phyloP scores from a whole-genome alignment of 2,329 filamentous ascomycete species.

The Cladosporium austrohemisphaericum region DNA sequence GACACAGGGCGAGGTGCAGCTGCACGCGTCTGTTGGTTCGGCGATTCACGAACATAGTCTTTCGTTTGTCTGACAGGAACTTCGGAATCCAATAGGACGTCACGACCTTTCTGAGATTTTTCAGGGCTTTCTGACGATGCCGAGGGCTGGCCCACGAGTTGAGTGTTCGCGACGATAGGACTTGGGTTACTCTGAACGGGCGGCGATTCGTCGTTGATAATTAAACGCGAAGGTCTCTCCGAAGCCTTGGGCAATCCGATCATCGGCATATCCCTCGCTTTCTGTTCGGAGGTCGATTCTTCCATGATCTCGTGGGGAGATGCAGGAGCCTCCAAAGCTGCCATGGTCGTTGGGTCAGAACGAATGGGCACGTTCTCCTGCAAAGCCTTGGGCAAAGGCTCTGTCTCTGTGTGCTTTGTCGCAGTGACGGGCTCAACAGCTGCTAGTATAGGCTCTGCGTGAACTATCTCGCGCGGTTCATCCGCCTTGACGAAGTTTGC shows the following conservation, averaged over 20 bases:
- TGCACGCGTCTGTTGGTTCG: slow-evolving; percentile 5
- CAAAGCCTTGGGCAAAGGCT: neutral
- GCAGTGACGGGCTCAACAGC: neutral
- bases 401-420: neutral
- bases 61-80: neutral
- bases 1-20: neutral
- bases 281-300: slow-evolving; percentile 4
- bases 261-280: slow-evolving; percentile 20
- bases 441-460: neutral
- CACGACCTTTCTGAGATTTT: neutral
- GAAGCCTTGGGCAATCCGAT: neutral
- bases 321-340: slow-evolving; percentile 3
- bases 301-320: neutral
- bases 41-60: neutral
- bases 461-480: neutral
- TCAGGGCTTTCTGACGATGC: neutral
- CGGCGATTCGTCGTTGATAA: slow-evolving; percentile 13
- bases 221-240: slow-evolving; percentile 15
- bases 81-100: neutral
- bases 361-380: neutral
- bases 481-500: neutral
- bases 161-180: neutral
- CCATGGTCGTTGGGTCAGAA: neutral
- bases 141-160: neutral
- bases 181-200: neutral